A percentile compares a stretch with the other conserved stretches of the same genome.
Conservation (phyloP, 2,329 filamentous ascomycete species). For the Diaporthe batatas region DNA sequence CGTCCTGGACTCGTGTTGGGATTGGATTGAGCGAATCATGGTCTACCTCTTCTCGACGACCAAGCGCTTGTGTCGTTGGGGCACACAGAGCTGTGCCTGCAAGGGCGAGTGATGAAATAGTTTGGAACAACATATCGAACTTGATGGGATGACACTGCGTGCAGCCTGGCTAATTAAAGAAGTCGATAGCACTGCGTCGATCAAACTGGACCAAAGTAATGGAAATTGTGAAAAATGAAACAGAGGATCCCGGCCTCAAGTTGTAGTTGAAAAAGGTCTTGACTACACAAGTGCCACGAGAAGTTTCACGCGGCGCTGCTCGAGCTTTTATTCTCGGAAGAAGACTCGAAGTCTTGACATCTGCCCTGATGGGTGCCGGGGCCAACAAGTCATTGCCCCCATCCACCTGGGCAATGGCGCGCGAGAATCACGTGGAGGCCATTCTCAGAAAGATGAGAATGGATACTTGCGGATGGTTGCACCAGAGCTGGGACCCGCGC, state of each 20-base stretch:
- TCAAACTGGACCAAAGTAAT: neutral
- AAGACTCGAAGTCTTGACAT: neutral
- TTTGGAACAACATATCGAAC: conserved; percentile 9
- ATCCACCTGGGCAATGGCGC: neutral
- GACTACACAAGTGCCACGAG: neutral
- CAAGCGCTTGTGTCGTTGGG: neutral
- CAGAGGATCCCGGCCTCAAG: conserved; percentile 13
- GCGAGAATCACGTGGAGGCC: neutral
- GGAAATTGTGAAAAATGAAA: neutral
- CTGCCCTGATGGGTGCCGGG: conserved; percentile 1
- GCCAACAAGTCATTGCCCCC: neutral
- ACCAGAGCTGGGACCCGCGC: conserved; percentile 14
- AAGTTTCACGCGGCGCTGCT: conserved; percentile 3
- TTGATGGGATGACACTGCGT: neutral
- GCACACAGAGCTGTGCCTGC: conserved; percentile 25
- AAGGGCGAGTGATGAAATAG: conserved; percentile 7
- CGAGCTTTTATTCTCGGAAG: conserved; percentile 16
- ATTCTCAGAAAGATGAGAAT: neutral
- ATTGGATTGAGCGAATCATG: conserved; percentile 32
- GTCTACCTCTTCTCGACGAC: conserved; percentile 17
- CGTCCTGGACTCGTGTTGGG: conserved; percentile 43
- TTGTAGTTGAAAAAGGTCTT: neutral
- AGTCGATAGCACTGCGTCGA: neutral
- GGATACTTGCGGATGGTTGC: conserved; percentile 2
- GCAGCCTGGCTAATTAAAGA: neutral